These are phyloP conservation scores for Melaleuca quinquenervia DNA, from an alignment of 345 rosid species.

Conservation along the genomic window DNA sequence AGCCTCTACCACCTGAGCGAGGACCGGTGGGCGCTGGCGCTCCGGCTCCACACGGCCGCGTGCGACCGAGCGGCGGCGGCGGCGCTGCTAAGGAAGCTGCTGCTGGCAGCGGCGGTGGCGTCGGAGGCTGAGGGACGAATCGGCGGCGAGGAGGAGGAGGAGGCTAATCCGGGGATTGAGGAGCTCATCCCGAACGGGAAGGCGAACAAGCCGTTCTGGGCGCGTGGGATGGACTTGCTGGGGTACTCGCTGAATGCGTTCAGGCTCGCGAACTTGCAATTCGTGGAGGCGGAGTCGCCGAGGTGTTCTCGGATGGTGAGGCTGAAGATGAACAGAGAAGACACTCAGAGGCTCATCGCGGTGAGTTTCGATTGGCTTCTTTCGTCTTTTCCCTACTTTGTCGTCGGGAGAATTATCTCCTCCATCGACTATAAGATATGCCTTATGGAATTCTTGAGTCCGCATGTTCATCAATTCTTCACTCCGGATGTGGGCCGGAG, in stretches of 20 bases:
- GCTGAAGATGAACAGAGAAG: slow-evolving; percentile 30
- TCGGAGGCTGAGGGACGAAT: slow-evolving; percentile 1
- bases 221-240: slow-evolving; percentile 77
- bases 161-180: slow-evolving; percentile 50
- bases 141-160: slow-evolving; percentile 3
- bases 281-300: slow-evolving; percentile 30
- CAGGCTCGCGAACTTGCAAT: slow-evolving; percentile 46
- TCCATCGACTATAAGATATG: too few relatives aligned
- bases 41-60: slow-evolving; percentile 54
- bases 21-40: slow-evolving; percentile 26
- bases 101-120: slow-evolving; percentile 12
- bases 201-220: slow-evolving; percentile 70
- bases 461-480: too few relatives aligned
- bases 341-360: slow-evolving; percentile 37
- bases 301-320: slow-evolving; percentile 48
- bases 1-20: slow-evolving; percentile 42
- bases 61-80: slow-evolving; percentile 74
- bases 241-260: slow-evolving; percentile 85
- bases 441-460: too few relatives aligned
- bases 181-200: slow-evolving; percentile 63
- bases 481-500: too few relatives aligned
- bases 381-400: not conserved
- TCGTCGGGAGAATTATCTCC: too few relatives aligned
- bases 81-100: slow-evolving; percentile 39
- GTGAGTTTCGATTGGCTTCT: slow-evolving; percentile 13